Evolutionary conservation across 352 stramenopile genomes (phyloP).

Genomic region (Phytopythium mirpurense): DNA sequence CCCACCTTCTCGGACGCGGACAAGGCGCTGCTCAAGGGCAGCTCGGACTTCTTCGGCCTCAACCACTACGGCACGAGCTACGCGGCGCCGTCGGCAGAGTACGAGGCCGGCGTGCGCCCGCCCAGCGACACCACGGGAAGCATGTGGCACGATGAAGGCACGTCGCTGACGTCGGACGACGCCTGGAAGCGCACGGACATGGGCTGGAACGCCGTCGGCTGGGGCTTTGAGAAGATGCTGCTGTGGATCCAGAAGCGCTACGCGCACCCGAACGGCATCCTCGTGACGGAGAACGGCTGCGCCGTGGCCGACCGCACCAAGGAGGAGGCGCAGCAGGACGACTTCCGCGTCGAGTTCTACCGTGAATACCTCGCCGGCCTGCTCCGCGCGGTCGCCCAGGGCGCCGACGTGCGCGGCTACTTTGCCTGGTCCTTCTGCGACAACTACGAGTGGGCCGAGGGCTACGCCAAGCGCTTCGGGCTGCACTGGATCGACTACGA

Average conservation of each 20-base stretch:
- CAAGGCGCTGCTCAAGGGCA: conserved; percentile 69
- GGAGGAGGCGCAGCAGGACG: conserved; percentile 68
- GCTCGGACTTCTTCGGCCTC: conserved; percentile 91
- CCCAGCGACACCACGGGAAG: too few relatives aligned
- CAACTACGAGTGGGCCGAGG: too few relatives aligned
- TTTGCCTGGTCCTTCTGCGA: too few relatives aligned
- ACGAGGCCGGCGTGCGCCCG: conserved; percentile 12
- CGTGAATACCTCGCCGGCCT: conserved; percentile 54
- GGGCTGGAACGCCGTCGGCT: too few relatives aligned
- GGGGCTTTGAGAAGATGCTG: too few relatives aligned
- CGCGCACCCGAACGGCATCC: conserved; percentile 59
- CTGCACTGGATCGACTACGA: too few relatives aligned
- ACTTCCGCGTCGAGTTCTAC: conserved; percentile 85
- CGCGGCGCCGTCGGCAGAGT: conserved; percentile 26
- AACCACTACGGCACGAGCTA: conserved; percentile 89
- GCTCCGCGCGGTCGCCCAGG: too few relatives aligned
- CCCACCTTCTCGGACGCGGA: conserved; percentile 85
- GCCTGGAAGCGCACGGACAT: too few relatives aligned
- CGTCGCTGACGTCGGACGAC: too few relatives aligned
- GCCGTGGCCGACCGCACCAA: conserved; percentile 47
- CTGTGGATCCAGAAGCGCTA: conserved; percentile 88
- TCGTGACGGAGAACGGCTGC: conserved; percentile 93
- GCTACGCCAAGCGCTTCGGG: too few relatives aligned
- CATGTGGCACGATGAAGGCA: too few relatives aligned
- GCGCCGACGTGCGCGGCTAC: too few relatives aligned